Evolutionary conservation across 2,329 filamentous ascomycete species (phyloP).

Genomic region (Graphiopsis chlorocephala): DNA sequence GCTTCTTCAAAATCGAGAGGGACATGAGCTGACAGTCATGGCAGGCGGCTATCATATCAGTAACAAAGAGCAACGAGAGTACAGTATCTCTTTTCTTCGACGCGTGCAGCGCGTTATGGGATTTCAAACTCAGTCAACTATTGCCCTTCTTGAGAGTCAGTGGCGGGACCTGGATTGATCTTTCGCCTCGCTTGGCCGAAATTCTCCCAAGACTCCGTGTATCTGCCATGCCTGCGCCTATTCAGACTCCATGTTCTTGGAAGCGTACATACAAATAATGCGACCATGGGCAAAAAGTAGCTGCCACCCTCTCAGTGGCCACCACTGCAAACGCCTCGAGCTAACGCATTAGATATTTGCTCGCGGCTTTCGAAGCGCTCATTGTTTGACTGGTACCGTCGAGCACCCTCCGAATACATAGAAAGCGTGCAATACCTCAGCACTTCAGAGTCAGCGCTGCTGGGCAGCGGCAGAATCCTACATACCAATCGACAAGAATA

Average conservation of each 20-base stretch:
- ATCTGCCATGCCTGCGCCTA: neutral
- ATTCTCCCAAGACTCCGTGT: neutral
- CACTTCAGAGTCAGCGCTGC: too few relatives aligned
- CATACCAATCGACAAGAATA: neutral
- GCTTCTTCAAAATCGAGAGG: neutral
- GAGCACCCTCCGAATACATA: neutral
- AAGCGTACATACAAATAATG: neutral
- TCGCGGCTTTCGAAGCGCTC: neutral
- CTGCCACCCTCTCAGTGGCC: neutral
- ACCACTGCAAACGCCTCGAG: neutral
- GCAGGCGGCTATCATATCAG: conserved; percentile 23
- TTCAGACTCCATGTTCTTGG: neutral
- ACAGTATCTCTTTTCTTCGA: conserved; percentile 20
- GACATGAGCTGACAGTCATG: neutral
- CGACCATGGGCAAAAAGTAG: neutral
- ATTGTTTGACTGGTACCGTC: neutral
- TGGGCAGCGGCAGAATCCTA: too few relatives aligned
- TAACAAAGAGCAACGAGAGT: conserved; percentile 20
- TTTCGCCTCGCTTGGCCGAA: neutral
- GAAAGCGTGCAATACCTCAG: too few relatives aligned
- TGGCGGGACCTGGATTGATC: conserved; percentile 24
- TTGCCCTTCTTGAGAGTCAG: conserved; percentile 21
- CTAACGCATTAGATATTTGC: neutral
- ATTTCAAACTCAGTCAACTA: conserved; percentile 20
- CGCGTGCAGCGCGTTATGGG: conserved; percentile 22